These are phyloP conservation scores for Lasiosphaeria ovina DNA, from an alignment of 495 filamentous ascomycete genomes.

Conservation along the genomic window DNA sequence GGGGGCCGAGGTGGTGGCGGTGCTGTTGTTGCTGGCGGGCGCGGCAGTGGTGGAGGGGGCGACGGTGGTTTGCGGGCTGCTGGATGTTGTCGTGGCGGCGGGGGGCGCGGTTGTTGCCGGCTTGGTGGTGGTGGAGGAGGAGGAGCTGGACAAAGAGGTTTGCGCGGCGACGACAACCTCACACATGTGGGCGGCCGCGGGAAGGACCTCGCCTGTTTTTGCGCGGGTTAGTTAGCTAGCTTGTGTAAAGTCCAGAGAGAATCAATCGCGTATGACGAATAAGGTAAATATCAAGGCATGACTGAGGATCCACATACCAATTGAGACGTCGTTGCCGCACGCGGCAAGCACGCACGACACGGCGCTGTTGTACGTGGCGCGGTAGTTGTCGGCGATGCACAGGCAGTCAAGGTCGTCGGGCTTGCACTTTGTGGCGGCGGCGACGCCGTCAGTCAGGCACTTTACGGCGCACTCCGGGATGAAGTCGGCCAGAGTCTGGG, in stretches of 20 bases:
- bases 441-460: conserved; percentile 23
- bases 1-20: conserved; percentile 4
- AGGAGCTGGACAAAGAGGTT: conserved; percentile 4
- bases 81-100: conserved; percentile 5
- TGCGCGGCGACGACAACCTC: conserved; percentile 13
- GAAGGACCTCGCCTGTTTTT: conserved; percentile 20
- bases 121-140: background rate
- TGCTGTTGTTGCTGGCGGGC: background rate
- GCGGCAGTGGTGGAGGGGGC: conserved; percentile 3
- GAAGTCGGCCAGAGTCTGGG: conserved; percentile 10
- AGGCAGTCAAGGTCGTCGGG: conserved; percentile 24
- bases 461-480: conserved; percentile 24
- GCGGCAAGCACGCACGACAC: conserved; percentile 24
- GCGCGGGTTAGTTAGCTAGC: background rate
- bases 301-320: conserved; percentile 10
- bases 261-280: no score
- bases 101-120: background rate
- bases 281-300: background rate
- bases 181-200: conserved; percentile 22
- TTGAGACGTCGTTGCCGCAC: conserved; percentile 21
- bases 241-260: background rate
- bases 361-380: conserved; percentile 21
- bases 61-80: background rate
- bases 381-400: conserved; percentile 27
- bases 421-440: conserved; percentile 20